Conservation (phyloP, 129 eudicot genomes). For the Scalesia atractyloides region DNA sequence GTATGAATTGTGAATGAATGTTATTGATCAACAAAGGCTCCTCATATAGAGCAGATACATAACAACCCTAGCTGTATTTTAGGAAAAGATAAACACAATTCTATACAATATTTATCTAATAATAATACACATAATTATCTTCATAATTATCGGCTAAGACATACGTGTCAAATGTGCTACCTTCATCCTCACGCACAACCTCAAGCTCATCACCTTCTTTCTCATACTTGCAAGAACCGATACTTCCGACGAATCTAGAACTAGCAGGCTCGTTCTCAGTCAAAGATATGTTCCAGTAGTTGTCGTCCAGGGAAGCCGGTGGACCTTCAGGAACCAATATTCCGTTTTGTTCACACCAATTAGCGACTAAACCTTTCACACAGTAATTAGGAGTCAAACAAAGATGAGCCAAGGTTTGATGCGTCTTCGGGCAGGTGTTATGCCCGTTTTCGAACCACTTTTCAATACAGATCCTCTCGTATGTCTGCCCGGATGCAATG, state of each 20-base stretch:
- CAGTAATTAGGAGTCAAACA: constrained; percentile 90
- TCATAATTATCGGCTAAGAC: no score
- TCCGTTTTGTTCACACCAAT: constrained; percentile 95
- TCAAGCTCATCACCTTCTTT: constrained; percentile 54
- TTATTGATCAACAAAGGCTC: no score
- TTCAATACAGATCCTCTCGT: constrained; percentile 91
- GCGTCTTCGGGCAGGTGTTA: constrained; percentile 92
- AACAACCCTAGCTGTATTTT: no score
- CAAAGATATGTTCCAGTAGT: constrained; percentile 79
- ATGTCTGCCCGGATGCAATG: constrained; percentile 93
- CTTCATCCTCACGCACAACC: constrained; percentile 55
- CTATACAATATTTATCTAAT: no score
- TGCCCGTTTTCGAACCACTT: constrained; percentile 92
- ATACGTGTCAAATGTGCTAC: constrained; percentile 46
- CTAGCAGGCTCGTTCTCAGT: constrained; percentile 57
- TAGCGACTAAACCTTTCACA: constrained; percentile 86
- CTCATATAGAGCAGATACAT: no score
- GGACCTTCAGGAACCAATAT: constrained; percentile 84
- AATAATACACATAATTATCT: no score
- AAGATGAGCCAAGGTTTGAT: constrained; percentile 81
- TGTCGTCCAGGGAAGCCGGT: constrained; percentile 85
- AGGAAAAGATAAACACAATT: no score
- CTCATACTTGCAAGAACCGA: constrained; percentile 51
- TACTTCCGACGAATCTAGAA: constrained; percentile 54
- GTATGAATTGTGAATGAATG: no score